Evolutionary conservation across 2,329 filamentous ascomycete species (phyloP), one percentile per base, ranked within the genome.

Genomic region (Neonectria neomacrospora): DNA sequence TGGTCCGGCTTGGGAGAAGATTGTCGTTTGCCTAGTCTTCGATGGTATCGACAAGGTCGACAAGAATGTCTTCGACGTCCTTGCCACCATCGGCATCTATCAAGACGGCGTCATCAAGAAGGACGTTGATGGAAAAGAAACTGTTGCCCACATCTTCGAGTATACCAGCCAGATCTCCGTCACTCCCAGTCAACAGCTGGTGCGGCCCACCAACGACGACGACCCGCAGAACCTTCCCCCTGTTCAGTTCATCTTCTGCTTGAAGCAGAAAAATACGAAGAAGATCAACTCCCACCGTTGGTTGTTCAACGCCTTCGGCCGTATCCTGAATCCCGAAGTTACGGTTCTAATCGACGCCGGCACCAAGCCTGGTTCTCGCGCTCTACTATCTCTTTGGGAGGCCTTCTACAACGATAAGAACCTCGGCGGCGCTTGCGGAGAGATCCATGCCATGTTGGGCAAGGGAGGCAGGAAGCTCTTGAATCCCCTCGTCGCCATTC

Each of bases 241-340:
- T 1, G 48, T 58, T 9, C 56, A 58, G 11, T 58, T 44, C 22
- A 42, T 58, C 9, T 52, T 58, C 23, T 58, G 56, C 7, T 37
- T 58, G 6, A 58, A 58, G 32, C 47, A 52, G 20, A 58, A 58
- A 6, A 58, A 58, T 37, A 53, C 34, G 12, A 53, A 53, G 48
- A 58, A 58, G 11, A 58, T 58, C 28, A 58, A 58, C 16, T 58
- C 56, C 3, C 56, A 58, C 22, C 56, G 56, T 5, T 58, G 56
- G 56, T 12, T 53, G 22, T 51, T 52, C 11, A 52, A 52, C 11
- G 56, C 56, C 20, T 58, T 58, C 42, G 56, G 47, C 0, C 14
- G 37, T 12, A 51, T 52, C 7, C n/a, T 58, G 7, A 58, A 58
- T 5, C 48, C 56, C 0, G 48, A 58, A n/a, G 37, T 58, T 12